Conservation (phyloP, 176 grass and related monocot species). For the Cenchrus americanus region DNA sequence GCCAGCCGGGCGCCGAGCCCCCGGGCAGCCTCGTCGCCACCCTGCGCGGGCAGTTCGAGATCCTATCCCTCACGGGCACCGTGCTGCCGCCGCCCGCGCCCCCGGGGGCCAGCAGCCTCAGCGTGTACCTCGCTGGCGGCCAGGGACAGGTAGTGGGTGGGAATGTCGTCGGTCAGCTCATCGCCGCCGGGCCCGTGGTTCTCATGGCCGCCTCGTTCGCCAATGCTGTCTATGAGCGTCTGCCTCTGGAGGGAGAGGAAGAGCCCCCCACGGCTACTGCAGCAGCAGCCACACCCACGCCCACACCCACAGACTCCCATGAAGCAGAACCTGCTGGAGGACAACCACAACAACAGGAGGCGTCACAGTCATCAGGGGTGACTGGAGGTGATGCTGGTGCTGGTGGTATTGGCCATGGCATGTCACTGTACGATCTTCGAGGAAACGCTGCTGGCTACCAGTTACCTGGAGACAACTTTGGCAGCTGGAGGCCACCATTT, state of each 20-base stretch:
- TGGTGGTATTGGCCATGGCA: conserved; percentile 29
- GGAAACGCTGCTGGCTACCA: conserved; percentile 59
- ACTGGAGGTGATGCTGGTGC: conserved; percentile 54
- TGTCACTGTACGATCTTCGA: conserved; percentile 65
- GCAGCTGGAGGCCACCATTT: conserved; percentile 57
- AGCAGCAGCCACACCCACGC: no score
- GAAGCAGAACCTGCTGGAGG: not conserved
- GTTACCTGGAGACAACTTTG: conserved; percentile 53
- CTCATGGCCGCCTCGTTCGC: conserved; percentile 89
- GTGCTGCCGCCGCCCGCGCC: conserved; percentile 86
- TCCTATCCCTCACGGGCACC: conserved; percentile 90
- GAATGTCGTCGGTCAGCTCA: conserved; percentile 71
- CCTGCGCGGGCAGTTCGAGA: conserved; percentile 78
- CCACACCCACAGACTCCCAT: not conserved
- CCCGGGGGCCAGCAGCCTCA: conserved; percentile 64
- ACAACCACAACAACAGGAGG: conserved; percentile 48
- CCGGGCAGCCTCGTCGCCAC: conserved; percentile 80
- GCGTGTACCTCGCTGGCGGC: conserved; percentile 75
- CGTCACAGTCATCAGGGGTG: conserved; percentile 71
- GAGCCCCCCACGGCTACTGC: not conserved
- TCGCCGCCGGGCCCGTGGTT: conserved; percentile 74
- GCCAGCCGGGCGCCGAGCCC: conserved; percentile 77
- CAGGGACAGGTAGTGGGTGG: conserved; percentile 95
- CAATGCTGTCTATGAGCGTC: conserved; percentile 86
- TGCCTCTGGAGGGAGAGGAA: conserved; percentile 66